Evolutionary conservation across 1,139 yeast species (phyloP), one percentile per base, ranked within the genome.

Genomic region (Blastobotrys apis): DNA sequence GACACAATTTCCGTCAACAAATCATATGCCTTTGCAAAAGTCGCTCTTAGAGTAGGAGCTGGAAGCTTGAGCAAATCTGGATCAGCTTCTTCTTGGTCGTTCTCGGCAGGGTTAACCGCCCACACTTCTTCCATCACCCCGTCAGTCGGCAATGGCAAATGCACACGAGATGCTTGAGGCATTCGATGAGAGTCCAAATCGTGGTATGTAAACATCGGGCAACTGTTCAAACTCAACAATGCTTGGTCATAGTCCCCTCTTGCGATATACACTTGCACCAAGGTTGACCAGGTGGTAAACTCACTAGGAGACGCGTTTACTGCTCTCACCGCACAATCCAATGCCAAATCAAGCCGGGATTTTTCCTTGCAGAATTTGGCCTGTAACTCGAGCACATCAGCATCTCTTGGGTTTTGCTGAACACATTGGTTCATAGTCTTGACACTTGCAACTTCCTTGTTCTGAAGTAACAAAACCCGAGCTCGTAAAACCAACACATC

Each of bases 241-340:
- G 97, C 97, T 57, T 77, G 80, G 49, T 79, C 81, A 56, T 77
- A 84, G 61, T 87, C 87, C 44, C 77, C 81, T 51, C 75, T 68
- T 44, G 80, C 70, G 33, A 90, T 82, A 60, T 90, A 85, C 10
- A 82, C 80, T 56, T 77, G 74, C 2, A 87, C 86, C 41, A 92
- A 68, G 48, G 74, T 69, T 15, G 83, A 78, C 98, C 97, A 92
- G 4, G 94, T 73, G 50, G 75, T 74, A 63, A 86, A 90, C 59
- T 84, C 95, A 1, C 94, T 80, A 0, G 97, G 96, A 1, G 90
- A 77, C 1, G 90, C 73, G 53, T 81, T 79, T 10, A 87, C 87
- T 1, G 95, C 84, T 49, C 81, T 78, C 41, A 75, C 73, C 0
- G 96, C 87, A 44, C 85, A 72, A 42, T 78, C 76, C 34, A 84